Percentiles rank a stretch among this genome's conserved stretches.
Evolutionary conservation across 805 yeast species (phyloP).

Genomic region (Teunomyces stri): DNA sequence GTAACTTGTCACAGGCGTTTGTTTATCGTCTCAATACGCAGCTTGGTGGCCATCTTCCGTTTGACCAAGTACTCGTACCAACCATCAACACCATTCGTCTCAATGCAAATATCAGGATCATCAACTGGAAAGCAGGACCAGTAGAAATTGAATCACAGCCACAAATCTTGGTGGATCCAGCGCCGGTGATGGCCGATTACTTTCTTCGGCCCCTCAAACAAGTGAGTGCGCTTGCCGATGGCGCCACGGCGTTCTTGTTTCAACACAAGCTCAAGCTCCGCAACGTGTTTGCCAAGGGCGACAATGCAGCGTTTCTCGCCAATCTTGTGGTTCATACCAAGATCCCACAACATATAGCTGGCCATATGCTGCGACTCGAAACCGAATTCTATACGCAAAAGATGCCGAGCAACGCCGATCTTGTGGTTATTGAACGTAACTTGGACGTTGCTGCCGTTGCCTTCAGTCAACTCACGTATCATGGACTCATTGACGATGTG

Average conservation of each 20-base stretch:
- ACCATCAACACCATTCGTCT: constrained; percentile 15
- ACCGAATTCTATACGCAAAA: constrained; percentile 32
- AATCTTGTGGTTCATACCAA: constrained; percentile 37
- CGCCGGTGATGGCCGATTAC: constrained; percentile 30
- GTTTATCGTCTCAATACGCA: constrained; percentile 29
- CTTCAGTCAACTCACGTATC: constrained; percentile 74
- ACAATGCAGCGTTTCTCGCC: constrained; percentile 48
- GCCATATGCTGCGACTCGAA: constrained; percentile 35
- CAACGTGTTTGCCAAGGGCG: constrained; percentile 60
- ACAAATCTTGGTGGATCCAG: constrained; percentile 20
- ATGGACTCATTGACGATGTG: constrained; percentile 77
- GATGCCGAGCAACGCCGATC: constrained; percentile 56
- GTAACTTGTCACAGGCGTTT: constrained; percentile 34
- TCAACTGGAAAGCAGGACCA: constrained; percentile 46
- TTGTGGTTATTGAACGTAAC: constrained; percentile 76
- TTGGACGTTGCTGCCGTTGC: constrained; percentile 71
- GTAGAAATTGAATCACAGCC: constrained; percentile 34
- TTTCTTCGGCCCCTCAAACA: constrained; percentile 44
- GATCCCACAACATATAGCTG: constrained; percentile 35
- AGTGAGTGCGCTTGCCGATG: constrained; percentile 46
- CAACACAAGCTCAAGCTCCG: constrained; percentile 44
- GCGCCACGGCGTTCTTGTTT: constrained; percentile 48
- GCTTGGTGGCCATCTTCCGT: constrained; percentile 10
- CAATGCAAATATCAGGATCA: constrained; percentile 41
- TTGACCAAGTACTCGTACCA: constrained; percentile 15